A percentile compares a stretch with the other conserved stretches of the same genome.
Conservation (phyloP, 2,329 filamentous ascomycete genomes). For the Diaporthe capsici region DNA sequence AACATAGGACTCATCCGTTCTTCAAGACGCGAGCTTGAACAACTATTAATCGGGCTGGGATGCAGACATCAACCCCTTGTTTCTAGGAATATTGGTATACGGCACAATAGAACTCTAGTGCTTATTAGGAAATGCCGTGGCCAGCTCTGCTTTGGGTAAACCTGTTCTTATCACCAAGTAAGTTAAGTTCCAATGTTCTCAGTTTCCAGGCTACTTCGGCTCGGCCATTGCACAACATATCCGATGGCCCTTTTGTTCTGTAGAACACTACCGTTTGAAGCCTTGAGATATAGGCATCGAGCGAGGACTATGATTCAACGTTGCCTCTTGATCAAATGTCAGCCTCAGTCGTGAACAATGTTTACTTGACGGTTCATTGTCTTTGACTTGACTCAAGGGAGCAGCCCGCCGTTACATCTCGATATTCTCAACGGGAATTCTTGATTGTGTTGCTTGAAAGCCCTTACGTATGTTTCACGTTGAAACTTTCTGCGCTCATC, state of each 20-base stretch:
- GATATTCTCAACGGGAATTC: neutral
- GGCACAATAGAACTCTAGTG: too few species aligned
- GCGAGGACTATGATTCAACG: too few species aligned
- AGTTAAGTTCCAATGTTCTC: neutral
- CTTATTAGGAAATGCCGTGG: neutral
- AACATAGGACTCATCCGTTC: too few species aligned
- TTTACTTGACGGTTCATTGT: neutral
- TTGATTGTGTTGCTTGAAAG: neutral
- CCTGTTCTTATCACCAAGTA: neutral
- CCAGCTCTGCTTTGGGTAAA: neutral
- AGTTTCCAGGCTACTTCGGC: neutral
- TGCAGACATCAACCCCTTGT: too few species aligned
- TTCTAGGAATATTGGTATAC: neutral
- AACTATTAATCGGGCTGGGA: too few species aligned
- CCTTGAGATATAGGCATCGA: neutral
- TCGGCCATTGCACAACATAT: neutral
- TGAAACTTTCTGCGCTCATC: neutral
- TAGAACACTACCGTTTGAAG: too few species aligned
- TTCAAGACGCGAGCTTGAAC: too few species aligned
- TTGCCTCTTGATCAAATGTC: neutral
- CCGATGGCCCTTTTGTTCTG: neutral
- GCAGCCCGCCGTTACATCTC: neutral
- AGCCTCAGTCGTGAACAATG: neutral
- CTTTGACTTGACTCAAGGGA: neutral
- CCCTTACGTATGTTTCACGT: neutral